Evolutionary conservation across 345 rosid species (phyloP).

Genomic region (Excoecaria cochinchinensis): DNA sequence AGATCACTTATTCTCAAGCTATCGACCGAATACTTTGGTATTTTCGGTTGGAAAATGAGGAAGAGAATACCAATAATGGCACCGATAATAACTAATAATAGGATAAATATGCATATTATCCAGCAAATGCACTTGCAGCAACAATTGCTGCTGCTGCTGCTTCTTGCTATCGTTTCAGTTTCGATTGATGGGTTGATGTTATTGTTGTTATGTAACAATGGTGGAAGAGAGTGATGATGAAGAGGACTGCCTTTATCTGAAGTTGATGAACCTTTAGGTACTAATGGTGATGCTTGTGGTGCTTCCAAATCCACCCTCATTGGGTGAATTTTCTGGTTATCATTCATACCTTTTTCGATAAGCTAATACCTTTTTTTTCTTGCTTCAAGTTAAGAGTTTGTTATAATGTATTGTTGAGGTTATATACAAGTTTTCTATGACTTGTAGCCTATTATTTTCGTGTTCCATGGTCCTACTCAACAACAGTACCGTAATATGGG

Average conservation of each 20-base stretch:
- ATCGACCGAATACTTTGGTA: constrained; percentile 66
- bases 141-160: constrained; percentile 31
- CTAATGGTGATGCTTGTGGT: constrained; percentile 31
- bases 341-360: constrained; percentile 34
- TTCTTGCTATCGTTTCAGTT: constrained; percentile 7
- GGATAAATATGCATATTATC: constrained; percentile 46
- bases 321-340: constrained; percentile 51
- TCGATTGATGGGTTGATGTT: constrained; percentile 18
- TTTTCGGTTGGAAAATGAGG: constrained; percentile 67
- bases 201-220: constrained; percentile 10
- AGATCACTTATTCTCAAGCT: constrained; percentile 61
- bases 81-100: constrained; percentile 43
- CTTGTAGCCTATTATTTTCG: not conserved
- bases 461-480: constrained; percentile 40
- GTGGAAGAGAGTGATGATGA: constrained; percentile 13
- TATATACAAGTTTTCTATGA: not conserved
- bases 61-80: constrained; percentile 51
- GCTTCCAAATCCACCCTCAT: constrained; percentile 31
- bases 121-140: constrained; percentile 70
- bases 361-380: not conserved
- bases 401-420: not conserved
- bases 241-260: constrained; percentile 30
- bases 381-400: not conserved
- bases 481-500: constrained; percentile 18
- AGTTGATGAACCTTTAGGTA: constrained; percentile 26